Evolutionary conservation across 352 stramenopile species (phyloP).

Genomic region (Phytopythium cucurbitacearum): DNA sequence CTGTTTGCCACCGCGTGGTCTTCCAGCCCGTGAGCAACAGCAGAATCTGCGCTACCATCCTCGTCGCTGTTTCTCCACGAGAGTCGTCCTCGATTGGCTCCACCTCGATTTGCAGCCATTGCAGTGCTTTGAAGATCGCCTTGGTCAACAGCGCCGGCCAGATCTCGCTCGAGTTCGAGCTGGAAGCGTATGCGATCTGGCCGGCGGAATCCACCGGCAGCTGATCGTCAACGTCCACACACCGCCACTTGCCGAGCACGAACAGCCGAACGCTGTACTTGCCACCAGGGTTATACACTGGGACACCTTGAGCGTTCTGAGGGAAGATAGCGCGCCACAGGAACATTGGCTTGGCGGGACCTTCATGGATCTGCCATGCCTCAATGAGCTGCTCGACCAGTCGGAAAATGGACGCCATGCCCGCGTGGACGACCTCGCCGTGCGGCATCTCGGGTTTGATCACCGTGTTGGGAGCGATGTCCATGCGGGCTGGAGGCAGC

Average conservation of each 20-base stretch:
- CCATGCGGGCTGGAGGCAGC: slow-evolving; percentile 41
- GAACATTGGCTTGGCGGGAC: slow-evolving; percentile 15
- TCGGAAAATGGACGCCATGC: slow-evolving; percentile 67
- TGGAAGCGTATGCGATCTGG: slow-evolving; percentile 53
- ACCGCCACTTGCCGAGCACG: slow-evolving; percentile 64
- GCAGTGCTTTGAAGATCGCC: slow-evolving; percentile 62
- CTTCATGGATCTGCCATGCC: slow-evolving; percentile 7
- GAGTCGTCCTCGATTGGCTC: not conserved
- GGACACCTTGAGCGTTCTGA: slow-evolving; percentile 38
- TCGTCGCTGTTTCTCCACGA: slow-evolving; percentile 10
- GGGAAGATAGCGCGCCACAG: slow-evolving; percentile 76
- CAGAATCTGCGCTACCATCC: slow-evolving; percentile 24
- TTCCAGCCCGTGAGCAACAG: slow-evolving; percentile 60
- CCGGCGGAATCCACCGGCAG: slow-evolving; percentile 47
- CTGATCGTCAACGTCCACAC: slow-evolving; percentile 67
- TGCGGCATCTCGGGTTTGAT: slow-evolving; percentile 55
- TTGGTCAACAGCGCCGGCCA: slow-evolving; percentile 69
- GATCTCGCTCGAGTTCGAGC: slow-evolving; percentile 55
- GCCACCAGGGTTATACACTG: slow-evolving; percentile 62
- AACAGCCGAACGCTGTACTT: slow-evolving; percentile 78
- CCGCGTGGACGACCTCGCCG: slow-evolving; percentile 57
- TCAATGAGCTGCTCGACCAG: slow-evolving; percentile 57
- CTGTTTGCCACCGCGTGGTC: slow-evolving; percentile 28
- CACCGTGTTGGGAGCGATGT: slow-evolving; percentile 47
- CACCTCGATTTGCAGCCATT: slow-evolving; percentile 29